Evolutionary conservation across 306 rosid species (phyloP), one percentile per base, ranked within the genome.

Genomic region (Phaseolus lunatus): DNA sequence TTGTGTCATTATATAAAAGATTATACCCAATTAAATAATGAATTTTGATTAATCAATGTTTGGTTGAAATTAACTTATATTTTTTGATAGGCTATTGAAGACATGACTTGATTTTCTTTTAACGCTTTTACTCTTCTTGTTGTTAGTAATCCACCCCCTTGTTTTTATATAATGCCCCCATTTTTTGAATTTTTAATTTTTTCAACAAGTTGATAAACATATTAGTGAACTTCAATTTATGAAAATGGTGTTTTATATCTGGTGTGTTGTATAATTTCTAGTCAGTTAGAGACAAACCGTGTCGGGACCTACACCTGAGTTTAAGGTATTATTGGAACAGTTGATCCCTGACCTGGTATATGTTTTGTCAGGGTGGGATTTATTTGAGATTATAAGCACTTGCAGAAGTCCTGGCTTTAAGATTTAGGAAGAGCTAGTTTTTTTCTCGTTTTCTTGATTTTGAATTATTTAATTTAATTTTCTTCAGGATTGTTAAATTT

Each of bases 371-470:
- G 43, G 29, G 78, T 67, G 52, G 39, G 39, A n/a, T 45, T 66
- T 57, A 33, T 56, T 56, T 31, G 57, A 23, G 75, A 44, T 67
- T 56, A 35, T 26, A 67, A 65, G 47, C 37, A 67, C 39, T 50
- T 43, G 54, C 64, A 19, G 1, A 44, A 69, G 29, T 70, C 62
- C 50, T 9, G n/a, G 8, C 31, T 45, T 63, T 73, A 37, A 43
- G 33, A 68, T 72, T 72, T 56, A 37, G 35, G 50, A 58, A 75
- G 75, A 47, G 56, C 33, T 73, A 39, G 24, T 66, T 61, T 39
- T 49, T 71, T 66, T 48, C 50, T 29, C 48, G 45, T 54, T 81
- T 73, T 72, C 49, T 67, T 61, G 52, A 67, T 67, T 67, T n/a
- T 31, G 44, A 41, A 41, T 50, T 70, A 66, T 70, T 19, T 48